Evolutionary conservation across 192 early-diverging fungal species (phyloP), one percentile per base, ranked within the genome.

Genomic region (Thamnidium elegans): DNA sequence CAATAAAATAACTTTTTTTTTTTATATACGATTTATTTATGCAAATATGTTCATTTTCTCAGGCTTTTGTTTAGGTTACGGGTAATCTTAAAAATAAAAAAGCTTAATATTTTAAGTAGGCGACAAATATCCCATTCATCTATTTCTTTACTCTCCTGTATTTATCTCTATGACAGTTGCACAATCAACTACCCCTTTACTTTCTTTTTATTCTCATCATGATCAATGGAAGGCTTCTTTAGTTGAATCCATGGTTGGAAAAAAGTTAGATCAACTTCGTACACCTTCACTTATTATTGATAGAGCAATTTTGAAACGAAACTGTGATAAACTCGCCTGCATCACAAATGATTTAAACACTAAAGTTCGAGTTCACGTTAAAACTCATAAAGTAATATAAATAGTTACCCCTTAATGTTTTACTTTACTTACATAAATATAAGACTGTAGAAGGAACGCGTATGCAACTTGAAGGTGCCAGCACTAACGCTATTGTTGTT

Each of bases 371-470:
- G 66, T 68, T 13, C 72, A 74, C 20, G 55, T 74, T 45, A 74
- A 74, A 67, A 69, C 72, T 31, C 72, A 74, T 34, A 74, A 74
- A 56, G 69, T 71, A 68, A 15, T 50, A 53, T 53, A n/a, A n/a
- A n/a, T n/a, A 39, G 2, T 7, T 17, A 14, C 34, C 26, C 13
- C 53, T 13, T 32, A 9, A 9, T 47, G 26, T 9, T 26, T 23
- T 30, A 17, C 9, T 36, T 8, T 21, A 11, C 13, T 47, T 64
- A 47, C 10, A 23, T 7, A 21, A 30, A 17, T 8, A 17, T 46
- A 50, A 71, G 67, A 74, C 72, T 7, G 60, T 74, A 32, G 72
- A 74, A 42, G 72, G 61, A 31, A 55, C 72, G 14, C 67, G 58
- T 32, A 60, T 74, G 4, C 63, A 74, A 20, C 44, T 74, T 13